These are phyloP conservation scores for Pseudogymnoascus verrucosus DNA, from an alignment of 2,329 filamentous ascomycete genomes.

Conservation along the genomic window DNA sequence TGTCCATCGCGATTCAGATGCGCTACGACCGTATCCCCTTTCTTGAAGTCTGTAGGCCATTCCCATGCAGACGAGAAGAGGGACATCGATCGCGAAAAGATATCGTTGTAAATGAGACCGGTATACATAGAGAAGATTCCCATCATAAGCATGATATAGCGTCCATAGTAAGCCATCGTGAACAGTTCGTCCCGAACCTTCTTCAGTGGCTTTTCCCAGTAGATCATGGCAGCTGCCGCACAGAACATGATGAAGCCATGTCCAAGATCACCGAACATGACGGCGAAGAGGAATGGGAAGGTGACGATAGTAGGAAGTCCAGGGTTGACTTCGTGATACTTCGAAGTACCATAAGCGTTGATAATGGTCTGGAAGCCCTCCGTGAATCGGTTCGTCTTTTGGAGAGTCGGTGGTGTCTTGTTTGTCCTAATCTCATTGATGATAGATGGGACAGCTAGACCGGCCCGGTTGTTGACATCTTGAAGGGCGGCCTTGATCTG, in stretches of 20 bases:
- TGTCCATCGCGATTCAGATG: constrained; percentile 55
- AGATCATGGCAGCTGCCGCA: constrained; percentile 85
- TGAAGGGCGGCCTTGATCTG: constrained; percentile 89
- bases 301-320: constrained; percentile 92
- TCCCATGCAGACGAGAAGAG: constrained; percentile 87
- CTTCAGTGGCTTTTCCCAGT: constrained; percentile 87
- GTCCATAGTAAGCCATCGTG: constrained; percentile 96
- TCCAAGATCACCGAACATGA: constrained; percentile 99
- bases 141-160: constrained; percentile 99
- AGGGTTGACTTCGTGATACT: constrained; percentile 95
- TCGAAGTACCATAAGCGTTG: constrained; percentile 94
- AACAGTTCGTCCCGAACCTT: constrained; percentile 93
- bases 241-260: constrained; percentile 84
- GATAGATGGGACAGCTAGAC: constrained; percentile 93
- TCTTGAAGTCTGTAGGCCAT: constrained; percentile 61
- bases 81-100: constrained; percentile 88
- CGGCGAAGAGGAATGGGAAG: constrained; percentile 98
- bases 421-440: constrained; percentile 96
- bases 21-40: constrained; percentile 57
- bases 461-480: constrained; percentile 92
- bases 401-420: constrained; percentile 93
- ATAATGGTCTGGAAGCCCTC: constrained; percentile 98
- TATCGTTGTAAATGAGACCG: constrained; percentile 94
- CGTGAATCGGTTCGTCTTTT: constrained; percentile 98
- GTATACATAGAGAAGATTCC: constrained; percentile 95